Base-by-base conservation (phyloP, 176 grass and related monocot species). In the Ananas comosus region DNA sequence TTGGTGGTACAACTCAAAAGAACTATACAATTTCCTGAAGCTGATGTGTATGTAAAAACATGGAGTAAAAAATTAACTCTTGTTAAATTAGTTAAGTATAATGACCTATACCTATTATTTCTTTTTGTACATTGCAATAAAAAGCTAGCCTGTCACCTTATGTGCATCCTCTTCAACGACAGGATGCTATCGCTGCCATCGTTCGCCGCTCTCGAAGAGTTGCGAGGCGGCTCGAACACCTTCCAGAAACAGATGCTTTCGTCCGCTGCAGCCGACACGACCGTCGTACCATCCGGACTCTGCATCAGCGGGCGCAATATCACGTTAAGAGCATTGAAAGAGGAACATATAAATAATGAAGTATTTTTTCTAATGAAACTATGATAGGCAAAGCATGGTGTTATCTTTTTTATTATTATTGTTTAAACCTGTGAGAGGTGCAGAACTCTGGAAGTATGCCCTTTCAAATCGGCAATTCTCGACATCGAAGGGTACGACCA, bases 191-290 rank as follows among this genome's bases (percentile, higher is more conserved):
- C 69, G 16, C 16, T n/a, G 21, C n/a, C 16, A 11, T 59, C n/a
- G 59, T 83, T 51, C 58, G 22, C 78, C 7, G 22, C 51, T 47
- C 54, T 49, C 19, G n/a, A 48, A 23, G 67, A 53, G 56, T 9
- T 4, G 19, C 24, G 21, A 12, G 63, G 69, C 1, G 69, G 75
- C 1, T 72, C 69, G 12, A 83, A 83, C 53, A 73, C 81, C 65
- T 73, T 83, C 81, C 81, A 83, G 72, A 83, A 78, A 29, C 75
- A 50, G 73, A 83, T 65, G 0, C 51, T 68, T 72, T 83, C 81
- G 13, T 83, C 81, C 66, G 75, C 69, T 61, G 81, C 68, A 64
- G 81, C 81, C 12, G 81, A 78, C 23, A 50, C 81, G 42, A 78
- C 81, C 10, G 50, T 83, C 13, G 81, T 72, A 19, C 81, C 81